Evolutionary conservation across 805 yeast genomes (phyloP).

Genomic region (Candida schatavii): DNA sequence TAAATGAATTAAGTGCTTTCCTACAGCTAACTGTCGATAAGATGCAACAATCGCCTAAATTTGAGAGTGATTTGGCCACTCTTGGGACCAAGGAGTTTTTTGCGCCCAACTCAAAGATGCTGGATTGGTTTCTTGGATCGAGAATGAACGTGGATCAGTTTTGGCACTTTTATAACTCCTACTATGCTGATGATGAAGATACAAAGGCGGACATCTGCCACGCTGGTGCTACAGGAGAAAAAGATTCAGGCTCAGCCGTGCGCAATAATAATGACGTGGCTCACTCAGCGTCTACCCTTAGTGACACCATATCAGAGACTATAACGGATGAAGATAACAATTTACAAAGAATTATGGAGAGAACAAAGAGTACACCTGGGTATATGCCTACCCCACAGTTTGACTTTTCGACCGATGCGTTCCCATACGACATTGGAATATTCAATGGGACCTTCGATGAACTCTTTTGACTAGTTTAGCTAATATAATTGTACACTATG

Average conservation of each 20-base stretch:
- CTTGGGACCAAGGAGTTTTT: neutral
- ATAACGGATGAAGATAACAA: neutral
- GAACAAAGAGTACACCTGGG: neutral
- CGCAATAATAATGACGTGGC: neutral
- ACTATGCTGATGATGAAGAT: neutral
- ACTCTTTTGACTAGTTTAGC: too few relatives aligned
- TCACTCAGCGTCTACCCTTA: neutral
- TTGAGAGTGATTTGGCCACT: neutral
- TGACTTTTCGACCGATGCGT: neutral
- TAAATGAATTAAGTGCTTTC: neutral
- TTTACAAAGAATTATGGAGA: neutral
- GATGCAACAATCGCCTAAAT: neutral
- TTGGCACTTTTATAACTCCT: neutral
- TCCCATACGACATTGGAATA: slow-evolving; percentile 3
- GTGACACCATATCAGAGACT: neutral
- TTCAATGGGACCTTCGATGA: slow-evolving; percentile 3
- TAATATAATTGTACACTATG: too few relatives aligned
- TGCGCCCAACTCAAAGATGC: neutral
- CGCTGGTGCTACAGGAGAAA: neutral
- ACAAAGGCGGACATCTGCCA: neutral
- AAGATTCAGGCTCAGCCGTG: neutral
- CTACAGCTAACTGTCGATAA: neutral
- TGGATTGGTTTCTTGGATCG: neutral
- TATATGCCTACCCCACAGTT: slow-evolving; percentile 2
- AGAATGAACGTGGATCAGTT: neutral